Evolutionary conservation across 2,329 filamentous ascomycete genomes (phyloP).

Genomic region (Aspergillus caelatus): DNA sequence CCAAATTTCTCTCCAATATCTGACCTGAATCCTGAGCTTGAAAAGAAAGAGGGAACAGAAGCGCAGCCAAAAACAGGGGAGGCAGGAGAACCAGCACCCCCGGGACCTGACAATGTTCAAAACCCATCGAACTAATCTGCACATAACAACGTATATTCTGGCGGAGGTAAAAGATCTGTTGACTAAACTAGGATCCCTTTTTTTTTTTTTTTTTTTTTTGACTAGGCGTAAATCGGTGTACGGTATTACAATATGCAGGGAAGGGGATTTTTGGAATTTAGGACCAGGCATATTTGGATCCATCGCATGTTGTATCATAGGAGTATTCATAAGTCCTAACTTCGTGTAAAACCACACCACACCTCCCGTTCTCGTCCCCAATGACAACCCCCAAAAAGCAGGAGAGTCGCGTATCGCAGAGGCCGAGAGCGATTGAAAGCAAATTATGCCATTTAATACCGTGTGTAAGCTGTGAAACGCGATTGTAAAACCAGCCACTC

Average conservation of each 20-base stretch:
- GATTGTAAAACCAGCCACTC: no score
- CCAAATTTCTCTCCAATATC: slow-evolving; percentile 1
- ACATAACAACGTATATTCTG: neutral
- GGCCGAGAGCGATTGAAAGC: no score
- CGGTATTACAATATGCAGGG: neutral
- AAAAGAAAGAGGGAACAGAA: slow-evolving; percentile 1
- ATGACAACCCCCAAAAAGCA: no score
- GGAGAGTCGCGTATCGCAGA: no score
- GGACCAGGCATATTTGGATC: neutral
- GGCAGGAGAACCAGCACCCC: neutral
- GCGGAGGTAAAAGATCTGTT: neutral
- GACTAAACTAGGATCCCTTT: neutral
- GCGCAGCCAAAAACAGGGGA: neutral
- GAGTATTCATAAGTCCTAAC: neutral
- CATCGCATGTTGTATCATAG: neutral
- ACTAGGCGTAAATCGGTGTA: neutral
- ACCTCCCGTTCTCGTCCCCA: neutral
- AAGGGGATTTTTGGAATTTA: neutral
- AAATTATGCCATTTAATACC: no score
- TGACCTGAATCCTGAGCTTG: neutral
- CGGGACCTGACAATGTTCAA: neutral
- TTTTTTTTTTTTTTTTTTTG: neutral
- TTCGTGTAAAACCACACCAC: neutral
- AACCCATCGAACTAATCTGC: neutral
- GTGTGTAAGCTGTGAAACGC: no score